Base-by-base conservation (phyloP, 2,329 filamentous ascomycete species). In the Stagonosporopsis chrysanthemi region DNA sequence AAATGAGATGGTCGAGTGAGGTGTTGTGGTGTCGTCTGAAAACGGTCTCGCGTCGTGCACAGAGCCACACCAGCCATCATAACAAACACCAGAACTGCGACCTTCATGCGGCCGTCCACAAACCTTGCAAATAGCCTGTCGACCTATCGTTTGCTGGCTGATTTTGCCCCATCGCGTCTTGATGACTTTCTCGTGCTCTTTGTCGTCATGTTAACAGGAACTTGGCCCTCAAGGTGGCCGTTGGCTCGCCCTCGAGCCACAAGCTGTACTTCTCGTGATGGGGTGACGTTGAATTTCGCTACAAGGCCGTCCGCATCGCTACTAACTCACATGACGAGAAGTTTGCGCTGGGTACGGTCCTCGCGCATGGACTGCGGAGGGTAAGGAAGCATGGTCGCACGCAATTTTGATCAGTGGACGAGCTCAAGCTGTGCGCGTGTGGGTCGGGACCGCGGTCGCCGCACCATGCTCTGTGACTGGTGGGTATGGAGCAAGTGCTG, bases 251-350 rank as follows among this genome's bases (percentile, higher is more conserved):
- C 29, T 41, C 24, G 51, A 42, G 51, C 52, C 61, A 53, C 52
- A 44, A 49, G 51, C n/a, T 50, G 50, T 51, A 46, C 52, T 57
- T 47, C 24, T 59, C 31, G 43, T 42, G 45, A 70, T 66, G 67
- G 50, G 52, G 45, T 65, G 75, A 77, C 75, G 75, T 77, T 75
- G 75, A 68, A 66, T 61, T 75, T 77, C 72, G 72, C 75, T 76
- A 72, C 54, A 67, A 72, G 72, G 69, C 72, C 69, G 65, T 68
- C 70, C 71, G 69, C 72, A 63, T 70, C 64, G 60, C 65, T 61
- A 63, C 59, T 59, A 61, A 65, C 70, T 77, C 75, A 77, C 76
- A 75, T 77, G 75, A 77, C 73, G 63, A 60, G 56, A 66, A 67
- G 60, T 65, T 62, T 65, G 70, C 75, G 75, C 75, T 76, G 74